Base-by-base conservation (phyloP, 768 basidiomycete genomes). In the Guyanaporus albipodus region DNA sequence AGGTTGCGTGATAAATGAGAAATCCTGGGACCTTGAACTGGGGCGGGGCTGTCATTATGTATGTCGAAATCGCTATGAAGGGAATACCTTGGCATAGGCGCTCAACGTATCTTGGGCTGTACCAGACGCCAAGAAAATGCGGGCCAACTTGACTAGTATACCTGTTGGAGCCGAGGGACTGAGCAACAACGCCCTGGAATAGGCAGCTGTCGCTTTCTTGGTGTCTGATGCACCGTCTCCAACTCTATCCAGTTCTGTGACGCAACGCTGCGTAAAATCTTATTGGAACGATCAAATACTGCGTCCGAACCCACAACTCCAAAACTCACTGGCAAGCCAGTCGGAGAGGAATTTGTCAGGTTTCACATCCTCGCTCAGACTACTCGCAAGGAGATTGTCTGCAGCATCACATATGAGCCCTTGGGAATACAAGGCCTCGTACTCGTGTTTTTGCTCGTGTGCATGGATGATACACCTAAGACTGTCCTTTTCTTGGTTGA, bases 271-370 rank as follows among this genome's bases (percentile, higher is more conserved):
- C 9, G 41, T 18, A n/a, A 42, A 42, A 9, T 24, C 41, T 42
- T 12, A 42, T 11, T 12, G 15, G 2, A 18, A 1, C 0, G 9
- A 19, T 23, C 38, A 6, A 32, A 36, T 4, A 19, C 6, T 18
- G 3, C 12, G 1, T 12, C 4, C 5, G 12, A 0, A 4, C 15
- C 6, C 2, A 6, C 2, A 9, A 19, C 6, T 0, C 4, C 1
- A 4, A 43, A 4, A 28, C 45, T 8, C 6, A 53, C 53, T 29
- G 0, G 31, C 0, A 24, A 48, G 19, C 53, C 52, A 54, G 17
- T 21, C 11, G 11, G 2, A 5, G 5, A 46, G 10, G 0, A 17
- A 11, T 2, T 14, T 7, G 27, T 46, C 11, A 1, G 35, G 6
- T 19, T 14, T 29, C 1, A 29, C n/a, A 0, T 26, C 35, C 8